Base-by-base conservation (phyloP, 768 basidiomycete genomes). In the Boletus eberwhitei region DNA sequence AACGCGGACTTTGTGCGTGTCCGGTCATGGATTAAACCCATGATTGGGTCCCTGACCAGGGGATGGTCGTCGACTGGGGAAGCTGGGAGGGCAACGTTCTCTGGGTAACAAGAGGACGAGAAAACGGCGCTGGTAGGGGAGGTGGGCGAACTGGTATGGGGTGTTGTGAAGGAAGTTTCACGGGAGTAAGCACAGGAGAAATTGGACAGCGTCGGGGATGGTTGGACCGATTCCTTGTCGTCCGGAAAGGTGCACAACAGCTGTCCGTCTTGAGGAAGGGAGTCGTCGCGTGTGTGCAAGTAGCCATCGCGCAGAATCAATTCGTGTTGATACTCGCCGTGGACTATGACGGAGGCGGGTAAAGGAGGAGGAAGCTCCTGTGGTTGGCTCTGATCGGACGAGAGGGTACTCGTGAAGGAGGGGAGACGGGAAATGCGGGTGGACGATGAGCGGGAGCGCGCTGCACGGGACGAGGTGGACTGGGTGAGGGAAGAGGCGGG, bases 381-480 rank as follows among this genome's bases (percentile, higher is more conserved):
- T 0, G 70, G 61, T 2, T 61, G 60, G 32, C 68, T 71, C 35
- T 71, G 70, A 16, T 71, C 70, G 0, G 68, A 70, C 3, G 70
- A 70, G 55, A 70, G 64, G 9, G 70, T 70, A 38, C 68, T 70
- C 0, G 68, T 71, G 57, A 70, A 71, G 0, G 68, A 70, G 17
- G 70, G 68, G 0, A 70, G 64, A 50, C 68, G 70, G 4, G 68
- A 70, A 2, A 70, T 70, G 42, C 67, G 54, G 19, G 54, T 66
- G 0, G 70, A 70, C 0, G 70, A 71, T 0, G 68, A 70, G 11
- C 68, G 68, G 0, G 70, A 71, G 8, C 68, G 66, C 45, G 70
- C n/a, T 2, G 38, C 52, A 11, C 68, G 68, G 2, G 65, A 65
- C 1, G 70, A 67, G 13, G 57, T 58, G 8, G 67, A 68, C 29